phyloP scores from a whole-genome alignment of 495 filamentous ascomycete species.

The Trichodelitschia bisporula region DNA sequence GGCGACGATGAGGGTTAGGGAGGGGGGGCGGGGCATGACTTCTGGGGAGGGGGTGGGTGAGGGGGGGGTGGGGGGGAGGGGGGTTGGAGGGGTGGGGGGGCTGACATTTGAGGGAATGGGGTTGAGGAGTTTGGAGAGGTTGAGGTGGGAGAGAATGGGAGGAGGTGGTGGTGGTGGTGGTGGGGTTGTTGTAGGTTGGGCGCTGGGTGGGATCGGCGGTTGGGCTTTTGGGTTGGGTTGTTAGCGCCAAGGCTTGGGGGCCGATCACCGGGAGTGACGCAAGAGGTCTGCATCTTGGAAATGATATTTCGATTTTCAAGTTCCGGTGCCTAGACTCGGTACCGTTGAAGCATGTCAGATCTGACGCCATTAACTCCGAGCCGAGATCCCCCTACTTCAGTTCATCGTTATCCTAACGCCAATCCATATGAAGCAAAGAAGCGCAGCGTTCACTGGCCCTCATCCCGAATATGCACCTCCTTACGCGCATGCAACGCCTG shows the following conservation, averaged over 20 bases:
- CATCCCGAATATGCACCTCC: neutral
- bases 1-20: slow-evolving; percentile 53
- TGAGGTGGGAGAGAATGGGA: neutral
- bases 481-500: neutral
- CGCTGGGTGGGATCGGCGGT: too few species aligned
- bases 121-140: neutral
- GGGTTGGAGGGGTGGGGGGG: neutral
- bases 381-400: too few species aligned
- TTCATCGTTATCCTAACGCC: too few species aligned
- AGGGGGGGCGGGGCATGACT: slow-evolving; percentile 18
- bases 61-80: neutral
- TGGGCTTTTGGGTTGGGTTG: too few species aligned
- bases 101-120: slow-evolving; percentile 1
- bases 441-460: neutral
- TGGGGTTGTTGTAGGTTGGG: neutral
- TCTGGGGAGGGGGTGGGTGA: slow-evolving; percentile 3
- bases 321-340: too few species aligned
- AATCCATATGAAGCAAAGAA: neutral
- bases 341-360: too few species aligned
- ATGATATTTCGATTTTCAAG: too few species aligned
- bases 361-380: too few species aligned
- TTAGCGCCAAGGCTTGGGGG: too few species aligned
- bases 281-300: too few species aligned
- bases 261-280: too few species aligned
- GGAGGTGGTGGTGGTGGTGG: neutral